These are phyloP conservation scores for Cucumis sativus DNA, from an alignment of 306 rosid species.

Conservation along the genomic window DNA sequence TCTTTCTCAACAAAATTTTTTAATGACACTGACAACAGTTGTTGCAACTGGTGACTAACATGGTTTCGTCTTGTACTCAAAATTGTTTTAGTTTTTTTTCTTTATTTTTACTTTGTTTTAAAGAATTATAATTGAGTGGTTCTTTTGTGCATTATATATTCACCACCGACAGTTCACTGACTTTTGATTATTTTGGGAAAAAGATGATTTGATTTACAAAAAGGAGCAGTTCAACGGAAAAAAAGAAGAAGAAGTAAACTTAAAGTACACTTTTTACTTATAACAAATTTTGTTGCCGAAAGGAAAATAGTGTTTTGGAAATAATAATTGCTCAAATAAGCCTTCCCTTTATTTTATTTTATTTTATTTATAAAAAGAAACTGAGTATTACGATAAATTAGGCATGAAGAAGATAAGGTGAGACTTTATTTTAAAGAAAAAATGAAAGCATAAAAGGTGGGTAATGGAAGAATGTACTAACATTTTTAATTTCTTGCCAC, in stretches of 20 bases:
- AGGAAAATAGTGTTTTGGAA: not conserved
- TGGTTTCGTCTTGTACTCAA: too few relatives aligned
- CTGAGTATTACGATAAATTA: not conserved
- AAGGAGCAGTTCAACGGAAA: too few relatives aligned
- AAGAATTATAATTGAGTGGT: too few relatives aligned
- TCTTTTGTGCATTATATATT: not conserved
- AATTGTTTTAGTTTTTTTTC: too few relatives aligned
- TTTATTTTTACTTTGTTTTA: too few relatives aligned
- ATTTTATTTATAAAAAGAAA: not conserved
- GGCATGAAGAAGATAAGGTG: not conserved
- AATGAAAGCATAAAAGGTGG: not conserved
- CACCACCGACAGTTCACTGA: not conserved
- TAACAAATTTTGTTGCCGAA: not conserved
- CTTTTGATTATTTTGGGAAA: not conserved
- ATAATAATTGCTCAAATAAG: not conserved
- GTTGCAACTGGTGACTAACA: too few relatives aligned
- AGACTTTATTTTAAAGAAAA: not conserved
- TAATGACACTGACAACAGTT: too few relatives aligned
- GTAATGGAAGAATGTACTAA: conserved; percentile 8
- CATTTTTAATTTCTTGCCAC: conserved; percentile 87
- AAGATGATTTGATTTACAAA: too few relatives aligned
- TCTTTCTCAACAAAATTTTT: too few relatives aligned
- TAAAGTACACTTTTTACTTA: not conserved
- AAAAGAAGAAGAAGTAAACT: not conserved
- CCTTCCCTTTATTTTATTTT: not conserved